Base-by-base conservation (phyloP, 164 flowering plant species). In the Platanus orientalis region DNA sequence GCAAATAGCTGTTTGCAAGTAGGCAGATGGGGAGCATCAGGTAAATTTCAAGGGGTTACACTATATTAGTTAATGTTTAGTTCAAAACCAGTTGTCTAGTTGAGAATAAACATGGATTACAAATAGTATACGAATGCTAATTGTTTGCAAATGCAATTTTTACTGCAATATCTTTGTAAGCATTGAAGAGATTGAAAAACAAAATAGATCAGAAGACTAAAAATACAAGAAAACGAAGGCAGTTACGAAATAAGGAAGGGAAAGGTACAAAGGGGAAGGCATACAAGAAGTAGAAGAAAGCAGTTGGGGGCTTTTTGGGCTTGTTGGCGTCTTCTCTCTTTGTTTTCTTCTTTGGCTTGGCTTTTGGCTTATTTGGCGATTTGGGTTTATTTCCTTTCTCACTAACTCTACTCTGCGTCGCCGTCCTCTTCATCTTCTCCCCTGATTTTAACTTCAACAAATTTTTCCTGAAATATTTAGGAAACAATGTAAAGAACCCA, bases 221-320 rank as follows among this genome's bases (percentile, higher is more conserved):
- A 0, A 42, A 16, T 2, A 42, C 2, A 1, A 42, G 17, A 42
- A 0, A 0, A 42, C 5, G 39, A 45, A 16, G n/a, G 16, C 19
- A 16, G 19, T 13, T 16, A 14, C 4, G 19, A 19, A 16, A 34
- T 5, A 16, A 45, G 0, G 20, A 17, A 19, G 16, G 49, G 49
- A 45, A 45, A 45, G 1, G 16, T 45, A 1, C 10, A 17, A 60
- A 25, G 25, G 20, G 48, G 45, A 63, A n/a, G 32, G 63, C 84
- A 25, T 78, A 90, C 97, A 90, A 65, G 80, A 82, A 90, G 79
- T 69, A 90, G 80, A 90, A 90, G 76, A 90, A 90, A 39, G 95
- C 97, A 73, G 97, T 86, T 34, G 97, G 93, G 2, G 97, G 97
- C 65, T 90, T 90, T 88, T 86, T 90, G 48, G 97, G 95, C 77